These are phyloP conservation scores for Pythium graminicola DNA, from an alignment of 352 stramenopile genomes.

Conservation along the genomic window DNA sequence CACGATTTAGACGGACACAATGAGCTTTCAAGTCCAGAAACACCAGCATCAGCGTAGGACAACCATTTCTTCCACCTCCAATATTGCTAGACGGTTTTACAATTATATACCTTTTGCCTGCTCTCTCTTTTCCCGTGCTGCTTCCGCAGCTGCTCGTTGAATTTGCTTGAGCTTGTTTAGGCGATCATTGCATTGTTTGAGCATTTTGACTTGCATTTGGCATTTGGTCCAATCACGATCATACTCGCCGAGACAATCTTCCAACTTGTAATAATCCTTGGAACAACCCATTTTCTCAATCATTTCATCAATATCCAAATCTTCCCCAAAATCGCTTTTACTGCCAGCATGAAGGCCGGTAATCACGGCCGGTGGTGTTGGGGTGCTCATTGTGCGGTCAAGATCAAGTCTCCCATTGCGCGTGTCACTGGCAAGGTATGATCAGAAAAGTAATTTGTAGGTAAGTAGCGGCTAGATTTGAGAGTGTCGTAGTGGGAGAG, in stretches of 20 bases:
- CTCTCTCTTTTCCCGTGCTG: neutral
- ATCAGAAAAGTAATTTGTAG: neutral
- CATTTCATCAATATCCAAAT: conserved; percentile 79
- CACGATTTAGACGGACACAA: conserved; percentile 22
- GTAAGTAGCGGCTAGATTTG: neutral
- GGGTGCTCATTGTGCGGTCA: conserved; percentile 2
- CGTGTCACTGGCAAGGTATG: conserved; percentile 2
- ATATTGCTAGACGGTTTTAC: conserved; percentile 14
- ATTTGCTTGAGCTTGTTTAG: conserved; percentile 47
- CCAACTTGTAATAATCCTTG: conserved; percentile 81
- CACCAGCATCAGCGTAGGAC: neutral
- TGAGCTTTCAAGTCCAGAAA: too few species aligned
- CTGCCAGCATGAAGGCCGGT: conserved; percentile 65
- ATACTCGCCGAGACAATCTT: conserved; percentile 75
- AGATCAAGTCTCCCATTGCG: neutral
- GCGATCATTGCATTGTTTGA: conserved; percentile 72
- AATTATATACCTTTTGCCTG: neutral
- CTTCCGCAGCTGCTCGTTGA: conserved; percentile 18
- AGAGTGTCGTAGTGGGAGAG: neutral
- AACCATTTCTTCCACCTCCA: neutral
- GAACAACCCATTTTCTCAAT: conserved; percentile 82
- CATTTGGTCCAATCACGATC: conserved; percentile 86
- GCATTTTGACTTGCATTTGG: conserved; percentile 69
- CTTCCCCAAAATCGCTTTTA: conserved; percentile 73
- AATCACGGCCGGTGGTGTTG: conserved; percentile 20